These are phyloP conservation scores for Anisodus tanguticus DNA, from an alignment of 257 asterid genomes.

Conservation along the genomic window DNA sequence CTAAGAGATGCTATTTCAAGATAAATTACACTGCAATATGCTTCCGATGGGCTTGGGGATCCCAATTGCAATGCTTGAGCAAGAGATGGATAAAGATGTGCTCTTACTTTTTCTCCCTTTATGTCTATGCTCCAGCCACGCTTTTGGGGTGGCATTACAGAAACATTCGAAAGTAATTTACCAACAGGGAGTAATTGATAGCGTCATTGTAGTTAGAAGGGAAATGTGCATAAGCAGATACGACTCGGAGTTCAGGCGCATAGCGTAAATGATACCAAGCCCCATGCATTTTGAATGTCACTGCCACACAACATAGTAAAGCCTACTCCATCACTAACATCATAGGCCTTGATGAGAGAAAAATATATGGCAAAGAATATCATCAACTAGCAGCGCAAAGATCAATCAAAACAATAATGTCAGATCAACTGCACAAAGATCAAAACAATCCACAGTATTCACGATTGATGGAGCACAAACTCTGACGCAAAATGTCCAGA, in stretches of 20 bases:
- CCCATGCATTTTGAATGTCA: not conserved
- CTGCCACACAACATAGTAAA: not conserved
- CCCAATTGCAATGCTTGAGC: not conserved
- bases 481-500: not conserved
- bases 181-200: not conserved
- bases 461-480: slow-evolving; percentile 8
- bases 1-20: not conserved
- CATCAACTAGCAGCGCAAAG: slow-evolving; percentile 2
- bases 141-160: not conserved
- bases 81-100: not conserved
- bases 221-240: not conserved
- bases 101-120: not conserved
- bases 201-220: not conserved
- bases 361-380: not conserved
- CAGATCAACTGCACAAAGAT: slow-evolving; percentile 7
- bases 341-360: not conserved
- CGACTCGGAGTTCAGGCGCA: not conserved
- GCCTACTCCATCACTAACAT: not conserved
- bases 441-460: not conserved
- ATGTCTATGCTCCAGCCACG: not conserved
- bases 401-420: not conserved
- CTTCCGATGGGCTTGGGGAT: not conserved
- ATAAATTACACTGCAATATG: not conserved
- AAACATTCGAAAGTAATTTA: not conserved
- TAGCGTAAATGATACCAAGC: not conserved